phyloP scores from a whole-genome alignment of 2,329 filamentous ascomycete genomes.

The Mycosphaerella sp. region DNA sequence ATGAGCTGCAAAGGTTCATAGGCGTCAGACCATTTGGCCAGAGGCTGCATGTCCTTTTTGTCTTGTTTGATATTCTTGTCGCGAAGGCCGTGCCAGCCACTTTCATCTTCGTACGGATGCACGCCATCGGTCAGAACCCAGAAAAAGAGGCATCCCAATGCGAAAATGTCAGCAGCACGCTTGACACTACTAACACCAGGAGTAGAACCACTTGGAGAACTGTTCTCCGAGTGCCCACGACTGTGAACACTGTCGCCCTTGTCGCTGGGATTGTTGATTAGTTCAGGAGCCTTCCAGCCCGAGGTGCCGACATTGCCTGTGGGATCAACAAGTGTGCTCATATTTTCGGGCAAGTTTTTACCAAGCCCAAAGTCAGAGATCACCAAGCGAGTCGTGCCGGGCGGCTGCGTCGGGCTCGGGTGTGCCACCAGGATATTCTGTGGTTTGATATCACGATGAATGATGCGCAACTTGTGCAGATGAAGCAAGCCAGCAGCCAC shows the following conservation, averaged over 20 bases:
- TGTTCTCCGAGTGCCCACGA: conserved; percentile 45
- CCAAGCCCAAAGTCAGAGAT: conserved; percentile 98
- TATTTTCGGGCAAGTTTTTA: conserved; percentile 91
- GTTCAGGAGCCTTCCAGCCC: conserved; percentile 92
- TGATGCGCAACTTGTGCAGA: conserved; percentile 84
- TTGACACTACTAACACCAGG: conserved; percentile 65
- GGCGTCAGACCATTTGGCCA: conserved; percentile 62
- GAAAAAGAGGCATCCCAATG: conserved; percentile 94
- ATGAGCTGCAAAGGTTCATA: conserved; percentile 86
- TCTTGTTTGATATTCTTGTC: conserved; percentile 97
- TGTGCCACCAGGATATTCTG: conserved; percentile 88
- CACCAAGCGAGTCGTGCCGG: conserved; percentile 66
- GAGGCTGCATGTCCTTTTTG: conserved; percentile 55
- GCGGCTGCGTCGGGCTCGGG: conserved; percentile 61
- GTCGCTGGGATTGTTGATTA: conserved; percentile 59
- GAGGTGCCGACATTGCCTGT: conserved; percentile 92
- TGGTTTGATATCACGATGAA: conserved; percentile 94
- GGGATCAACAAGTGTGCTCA: conserved; percentile 90
- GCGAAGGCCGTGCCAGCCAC: conserved; percentile 74
- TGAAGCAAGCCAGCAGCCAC: conserved; percentile 85
- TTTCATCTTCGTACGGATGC: conserved; percentile 91
- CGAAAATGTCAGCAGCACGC: conserved; percentile 95
- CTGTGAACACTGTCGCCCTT: conserved; percentile 38
- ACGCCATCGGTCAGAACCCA: conserved; percentile 91
- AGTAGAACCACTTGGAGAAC: conserved; percentile 36